A percentile compares a stretch with the other conserved stretches of the same genome.
phyloP scores from a whole-genome alignment of 1,284 basidiomycete species.

The Moniliella sp. region DNA sequence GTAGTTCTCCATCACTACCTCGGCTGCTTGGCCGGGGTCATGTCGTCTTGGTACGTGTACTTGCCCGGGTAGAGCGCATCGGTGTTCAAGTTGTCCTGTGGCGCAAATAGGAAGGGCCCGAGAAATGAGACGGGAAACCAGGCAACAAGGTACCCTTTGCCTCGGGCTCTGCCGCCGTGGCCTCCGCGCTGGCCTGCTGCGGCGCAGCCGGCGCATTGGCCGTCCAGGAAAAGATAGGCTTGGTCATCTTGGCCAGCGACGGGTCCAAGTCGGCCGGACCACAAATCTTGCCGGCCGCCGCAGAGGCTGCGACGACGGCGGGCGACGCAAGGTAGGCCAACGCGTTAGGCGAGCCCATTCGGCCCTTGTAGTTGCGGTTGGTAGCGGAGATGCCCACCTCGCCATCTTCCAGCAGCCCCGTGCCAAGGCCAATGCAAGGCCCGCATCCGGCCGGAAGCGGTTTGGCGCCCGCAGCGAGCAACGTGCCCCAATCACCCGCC shows the following conservation, averaged over 20 bases:
- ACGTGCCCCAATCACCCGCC: slow-evolving; percentile 65
- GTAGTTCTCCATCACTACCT: slow-evolving; percentile 95
- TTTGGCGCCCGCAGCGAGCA: slow-evolving; percentile 70
- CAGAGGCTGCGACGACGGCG: slow-evolving; percentile 85
- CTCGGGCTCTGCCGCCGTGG: no score
- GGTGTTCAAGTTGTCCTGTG: slow-evolving; percentile 92
- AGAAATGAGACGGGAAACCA: not conserved
- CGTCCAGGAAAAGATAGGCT: no score
- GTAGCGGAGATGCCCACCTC: slow-evolving; percentile 90
- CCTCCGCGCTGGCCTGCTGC: no score
- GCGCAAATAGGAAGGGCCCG: slow-evolving; percentile 45
- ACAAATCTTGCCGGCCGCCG: slow-evolving; percentile 71
- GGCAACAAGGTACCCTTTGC: not conserved
- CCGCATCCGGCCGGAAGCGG: slow-evolving; percentile 85
- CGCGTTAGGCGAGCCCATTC: slow-evolving; percentile 89
- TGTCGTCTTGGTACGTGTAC: slow-evolving; percentile 98
- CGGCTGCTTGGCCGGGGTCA: slow-evolving; percentile 74
- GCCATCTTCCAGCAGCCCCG: slow-evolving; percentile 75
- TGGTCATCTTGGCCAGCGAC: no score
- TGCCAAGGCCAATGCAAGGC: slow-evolving; percentile 86
- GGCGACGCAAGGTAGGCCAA: slow-evolving; percentile 86
- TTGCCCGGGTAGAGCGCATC: slow-evolving; percentile 98
- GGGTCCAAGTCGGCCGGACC: slow-evolving; percentile 50
- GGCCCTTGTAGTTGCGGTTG: slow-evolving; percentile 94
- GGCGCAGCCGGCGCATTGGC: no score